Evolutionary conservation across 805 yeast species (phyloP), one percentile per base, ranked within the genome.

Genomic region (Barnettozyma sp.): DNA sequence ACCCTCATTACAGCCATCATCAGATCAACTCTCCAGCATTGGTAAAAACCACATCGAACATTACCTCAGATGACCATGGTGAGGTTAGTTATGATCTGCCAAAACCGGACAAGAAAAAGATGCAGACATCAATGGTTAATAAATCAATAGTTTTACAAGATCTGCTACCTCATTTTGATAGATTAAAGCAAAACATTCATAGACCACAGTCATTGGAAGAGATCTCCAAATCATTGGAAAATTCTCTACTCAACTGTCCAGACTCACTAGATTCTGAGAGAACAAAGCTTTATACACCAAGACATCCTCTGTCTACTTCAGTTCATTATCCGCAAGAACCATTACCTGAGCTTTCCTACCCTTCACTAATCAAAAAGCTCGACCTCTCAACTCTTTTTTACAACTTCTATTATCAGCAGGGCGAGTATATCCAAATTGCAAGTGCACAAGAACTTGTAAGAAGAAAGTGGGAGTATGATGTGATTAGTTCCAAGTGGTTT

Each of bases 241-340:
- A 82, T 1, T 87, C 97, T 3, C 66, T 85, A 40, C 65, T 84
- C 47, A 82, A 83, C 50, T 86, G 97, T 56, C 97, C 98, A 0
- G 97, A 92, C 60, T 84, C 97, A 1, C 72, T 78, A 40, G 94
- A 90, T 55, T 80, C 94, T 2, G 97, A 90, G 50, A 73, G 68
- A 48, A 95, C 97, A 13, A 73, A 80, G 42, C 57, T 54, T 27
- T 51, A 86, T 55, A 73, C 71, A 33, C 90, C 97, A 6, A 70
- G 73, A 16, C 76, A 78, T 46, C 94, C 94, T 36, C 94, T 82
- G 54, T 95, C 96, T 19, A 85, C 95, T 7, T 84, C 92, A 25
- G 73, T 82, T 16, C 84, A 80, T 59, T 92, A 85, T 60, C 98
- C 98, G 40, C 85, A 78, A 54, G 92, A 82, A 42, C 88, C 88